Evolutionary conservation across 768 basidiomycete species (phyloP), one percentile per base, ranked within the genome.

Genomic region (Calocybe indica): DNA sequence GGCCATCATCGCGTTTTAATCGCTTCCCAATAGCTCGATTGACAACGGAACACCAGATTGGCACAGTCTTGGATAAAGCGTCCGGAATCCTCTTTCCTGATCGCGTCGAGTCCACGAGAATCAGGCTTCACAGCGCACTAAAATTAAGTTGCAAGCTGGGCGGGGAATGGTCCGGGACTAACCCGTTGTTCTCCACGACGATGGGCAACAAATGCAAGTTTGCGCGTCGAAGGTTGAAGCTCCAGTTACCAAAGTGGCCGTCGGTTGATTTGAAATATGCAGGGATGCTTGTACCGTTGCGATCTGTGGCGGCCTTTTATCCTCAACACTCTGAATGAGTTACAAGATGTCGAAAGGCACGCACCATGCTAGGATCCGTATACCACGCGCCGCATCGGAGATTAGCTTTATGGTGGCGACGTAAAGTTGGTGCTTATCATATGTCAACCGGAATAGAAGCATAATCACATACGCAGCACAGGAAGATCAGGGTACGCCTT

Each of bases 381-480:
- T 96, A 97, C 94, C 94, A 98, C 6, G 85, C 85, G 3, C 95
- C 95, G 57, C 93, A 96, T 15, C 95, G 80, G 58, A 93, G 76
- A 62, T 98, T 98, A 3, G 95, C 92, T 88, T 58, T 33, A 4
- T 7, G 45, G 12, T 3, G 12, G 5, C 8, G 10, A 29, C 15
- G 11, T 8, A 8, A 5, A 31, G 5, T 1, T 5, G 31, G 5
- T 4, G 10, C 22, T 31, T 43, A n/a, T 30, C 22, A 30, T 48
- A 30, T 31, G 8, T 43, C 43, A 11, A 22, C 32, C 14, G 9
- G 37, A 37, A 39, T 31, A 4, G 22, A 22, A 22, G 22, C 22
- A 22, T 4, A 22, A 22, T 38, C 14, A 60, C 57, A 29, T 47
- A 77, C 86, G 81, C 9, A 88, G 56, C 7, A 88, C 49, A 0